These are phyloP conservation scores for Pythium rhizo-oryzae DNA, from an alignment of 352 stramenopile species.

Conservation along the genomic window DNA sequence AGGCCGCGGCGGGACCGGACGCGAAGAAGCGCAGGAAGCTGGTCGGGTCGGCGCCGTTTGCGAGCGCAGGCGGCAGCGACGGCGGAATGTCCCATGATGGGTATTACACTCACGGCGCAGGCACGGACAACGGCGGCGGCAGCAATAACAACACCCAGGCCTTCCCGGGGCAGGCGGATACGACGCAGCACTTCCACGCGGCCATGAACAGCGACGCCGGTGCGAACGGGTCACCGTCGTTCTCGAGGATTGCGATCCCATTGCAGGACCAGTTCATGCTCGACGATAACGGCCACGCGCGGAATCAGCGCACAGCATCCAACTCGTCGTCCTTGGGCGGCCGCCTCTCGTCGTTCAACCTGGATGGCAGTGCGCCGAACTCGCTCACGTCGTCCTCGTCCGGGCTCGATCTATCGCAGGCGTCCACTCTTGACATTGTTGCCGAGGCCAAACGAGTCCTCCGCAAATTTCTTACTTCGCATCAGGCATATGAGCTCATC, in stretches of 20 bases:
- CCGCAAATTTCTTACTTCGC: slow-evolving; percentile 84
- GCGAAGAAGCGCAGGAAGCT: slow-evolving; percentile 32
- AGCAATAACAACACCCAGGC: slow-evolving; percentile 1
- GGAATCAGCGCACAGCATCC: slow-evolving; percentile 28
- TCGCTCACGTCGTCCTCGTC: slow-evolving; percentile 37
- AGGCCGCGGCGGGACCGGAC: slow-evolving; percentile 21
- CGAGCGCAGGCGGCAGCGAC: slow-evolving; percentile 6
- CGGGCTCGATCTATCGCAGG: slow-evolving; percentile 46
- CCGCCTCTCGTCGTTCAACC: slow-evolving; percentile 31
- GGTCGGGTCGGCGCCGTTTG: slow-evolving; percentile 15
- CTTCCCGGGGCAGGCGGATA: slow-evolving; percentile 20
- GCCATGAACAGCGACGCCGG: slow-evolving; percentile 21
- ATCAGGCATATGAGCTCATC: slow-evolving; percentile 96
- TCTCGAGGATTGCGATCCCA: slow-evolving; percentile 34
- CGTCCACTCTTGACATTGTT: slow-evolving; percentile 65
- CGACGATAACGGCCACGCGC: slow-evolving; percentile 31
- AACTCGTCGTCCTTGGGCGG: slow-evolving; percentile 15
- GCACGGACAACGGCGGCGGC: slow-evolving; percentile 14
- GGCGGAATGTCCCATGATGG: slow-evolving; percentile 37
- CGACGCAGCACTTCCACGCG: slow-evolving; percentile 22
- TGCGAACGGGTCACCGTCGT: slow-evolving; percentile 24
- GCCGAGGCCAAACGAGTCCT: slow-evolving; percentile 84
- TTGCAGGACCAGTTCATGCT: slow-evolving; percentile 45
- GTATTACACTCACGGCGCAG: slow-evolving; percentile 28
- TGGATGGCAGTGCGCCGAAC: slow-evolving; percentile 34